Conservation (phyloP, 2,329 filamentous ascomycete genomes). For the Chaetomium olivaceum region DNA sequence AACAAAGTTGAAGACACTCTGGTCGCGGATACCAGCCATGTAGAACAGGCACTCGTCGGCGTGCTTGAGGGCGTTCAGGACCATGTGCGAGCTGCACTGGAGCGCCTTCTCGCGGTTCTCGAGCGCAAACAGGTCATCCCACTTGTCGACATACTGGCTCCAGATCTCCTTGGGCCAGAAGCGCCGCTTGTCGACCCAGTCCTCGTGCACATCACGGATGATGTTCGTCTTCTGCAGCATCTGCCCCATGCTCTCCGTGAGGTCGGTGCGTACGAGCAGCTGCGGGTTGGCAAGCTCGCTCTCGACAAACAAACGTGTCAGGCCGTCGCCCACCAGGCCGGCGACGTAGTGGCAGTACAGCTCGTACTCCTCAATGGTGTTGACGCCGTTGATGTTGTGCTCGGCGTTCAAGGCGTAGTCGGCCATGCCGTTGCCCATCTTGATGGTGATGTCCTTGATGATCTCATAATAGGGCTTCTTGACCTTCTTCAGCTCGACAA, state of each 20-base stretch:
- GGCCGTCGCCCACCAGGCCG: constrained; percentile 93
- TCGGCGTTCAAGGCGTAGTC: constrained; percentile 88
- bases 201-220: constrained; percentile 91
- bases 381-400: constrained; percentile 74
- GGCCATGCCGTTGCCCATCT: constrained; percentile 99
- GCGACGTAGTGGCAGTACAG: constrained; percentile 98
- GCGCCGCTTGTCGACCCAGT: constrained; percentile 79
- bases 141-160: constrained; percentile 89
- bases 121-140: constrained; percentile 85
- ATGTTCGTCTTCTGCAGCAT: constrained; percentile 99
- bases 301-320: constrained; percentile 87
- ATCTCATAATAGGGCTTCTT: constrained; percentile 82
- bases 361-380: constrained; percentile 87
- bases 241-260: constrained; percentile 95
- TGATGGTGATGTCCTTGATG: constrained; percentile 86
- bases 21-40: constrained; percentile 89
- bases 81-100: constrained; percentile 89
- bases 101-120: constrained; percentile 76
- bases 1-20: constrained; percentile 98
- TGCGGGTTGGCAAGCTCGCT: constrained; percentile 83
- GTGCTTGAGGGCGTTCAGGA: constrained; percentile 82
- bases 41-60: constrained; percentile 96
- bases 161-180: constrained; percentile 98
- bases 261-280: constrained; percentile 72
- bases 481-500: constrained; percentile 83